These are phyloP conservation scores for Tuctoria greenei DNA, from an alignment of 176 grass and related monocot genomes.

Conservation along the genomic window DNA sequence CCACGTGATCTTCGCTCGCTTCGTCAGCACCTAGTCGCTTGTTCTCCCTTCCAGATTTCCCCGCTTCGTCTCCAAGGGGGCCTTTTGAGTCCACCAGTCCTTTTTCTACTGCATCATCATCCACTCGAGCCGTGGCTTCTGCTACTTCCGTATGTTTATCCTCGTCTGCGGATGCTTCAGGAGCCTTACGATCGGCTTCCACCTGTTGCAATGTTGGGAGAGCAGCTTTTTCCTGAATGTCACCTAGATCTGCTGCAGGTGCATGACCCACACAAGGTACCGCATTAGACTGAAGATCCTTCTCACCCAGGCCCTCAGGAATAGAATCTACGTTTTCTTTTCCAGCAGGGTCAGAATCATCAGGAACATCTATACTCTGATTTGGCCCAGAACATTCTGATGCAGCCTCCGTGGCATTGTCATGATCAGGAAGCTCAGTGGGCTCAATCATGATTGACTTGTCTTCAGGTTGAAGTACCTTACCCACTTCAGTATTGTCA, in stretches of 20 bases:
- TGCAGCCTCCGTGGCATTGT: conserved; percentile 24
- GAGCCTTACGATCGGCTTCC: neutral
- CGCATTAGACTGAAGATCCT: conserved; percentile 20
- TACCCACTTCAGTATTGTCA: conserved; percentile 23
- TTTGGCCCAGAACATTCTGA: conserved; percentile 25
- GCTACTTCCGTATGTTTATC: conserved; percentile 10
- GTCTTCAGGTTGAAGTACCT: conserved; percentile 26
- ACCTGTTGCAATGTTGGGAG: conserved; percentile 1
- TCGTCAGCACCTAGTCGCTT: conserved; percentile 12
- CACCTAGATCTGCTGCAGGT: conserved; percentile 35
- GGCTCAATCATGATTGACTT: conserved; percentile 20
- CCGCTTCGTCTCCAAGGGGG: neutral
- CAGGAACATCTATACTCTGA: conserved; percentile 13
- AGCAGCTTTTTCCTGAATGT: neutral
- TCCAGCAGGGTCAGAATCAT: neutral
- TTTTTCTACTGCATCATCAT: conserved; percentile 12
- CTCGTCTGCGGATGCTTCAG: conserved; percentile 14
- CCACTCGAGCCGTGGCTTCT: neutral
- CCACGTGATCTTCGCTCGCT: neutral
- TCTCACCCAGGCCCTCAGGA: conserved; percentile 35
- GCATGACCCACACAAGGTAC: neutral
- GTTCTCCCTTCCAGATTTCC: conserved; percentile 4
- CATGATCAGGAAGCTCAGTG: conserved; percentile 2
- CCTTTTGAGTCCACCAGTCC: conserved; percentile 4
- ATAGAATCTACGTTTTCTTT: conserved; percentile 18